Evolutionary conservation across 768 basidiomycete species (phyloP).

Genomic region (Coprinellus micaceus): DNA sequence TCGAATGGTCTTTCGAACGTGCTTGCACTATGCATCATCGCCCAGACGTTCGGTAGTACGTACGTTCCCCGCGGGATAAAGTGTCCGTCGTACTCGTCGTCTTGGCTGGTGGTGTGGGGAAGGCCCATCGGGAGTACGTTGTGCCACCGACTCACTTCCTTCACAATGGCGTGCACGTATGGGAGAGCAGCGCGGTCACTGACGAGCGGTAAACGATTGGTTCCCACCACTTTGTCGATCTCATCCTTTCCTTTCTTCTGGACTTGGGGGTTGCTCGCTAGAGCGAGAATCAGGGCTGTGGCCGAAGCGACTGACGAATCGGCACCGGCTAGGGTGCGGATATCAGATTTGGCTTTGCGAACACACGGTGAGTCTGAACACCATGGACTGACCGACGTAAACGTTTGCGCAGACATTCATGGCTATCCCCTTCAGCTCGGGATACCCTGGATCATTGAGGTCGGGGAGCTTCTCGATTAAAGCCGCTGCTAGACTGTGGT

Average conservation of each 20-base stretch:
- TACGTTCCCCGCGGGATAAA: conserved; percentile 12
- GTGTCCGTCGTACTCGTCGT: conserved; percentile 29
- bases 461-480: not conserved
- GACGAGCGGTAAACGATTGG: conserved; percentile 33
- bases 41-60: not conserved
- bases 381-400: conserved; percentile 22
- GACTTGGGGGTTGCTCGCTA: conserved; percentile 1
- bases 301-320: not conserved
- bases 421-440: conserved; percentile 15
- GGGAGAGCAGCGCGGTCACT: conserved; percentile 23
- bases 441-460: not conserved
- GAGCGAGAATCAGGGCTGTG: not conserved
- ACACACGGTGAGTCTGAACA: too few relatives aligned
- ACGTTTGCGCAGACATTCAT: conserved; percentile 23
- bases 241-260: conserved; percentile 29
- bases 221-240: conserved; percentile 35
- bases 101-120: conserved; percentile 26
- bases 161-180: conserved; percentile 34
- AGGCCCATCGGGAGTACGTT: conserved; percentile 19
- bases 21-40: conserved; percentile 19
- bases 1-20: conserved; percentile 17
- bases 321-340: too few relatives aligned
- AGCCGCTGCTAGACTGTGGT: conserved; percentile 2
- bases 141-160: conserved; percentile 27
- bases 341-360: too few relatives aligned